Evolutionary conservation across 1,284 basidiomycete species (phyloP), one percentile per base, ranked within the genome.

Genomic region (Rhodotorula sp.): DNA sequence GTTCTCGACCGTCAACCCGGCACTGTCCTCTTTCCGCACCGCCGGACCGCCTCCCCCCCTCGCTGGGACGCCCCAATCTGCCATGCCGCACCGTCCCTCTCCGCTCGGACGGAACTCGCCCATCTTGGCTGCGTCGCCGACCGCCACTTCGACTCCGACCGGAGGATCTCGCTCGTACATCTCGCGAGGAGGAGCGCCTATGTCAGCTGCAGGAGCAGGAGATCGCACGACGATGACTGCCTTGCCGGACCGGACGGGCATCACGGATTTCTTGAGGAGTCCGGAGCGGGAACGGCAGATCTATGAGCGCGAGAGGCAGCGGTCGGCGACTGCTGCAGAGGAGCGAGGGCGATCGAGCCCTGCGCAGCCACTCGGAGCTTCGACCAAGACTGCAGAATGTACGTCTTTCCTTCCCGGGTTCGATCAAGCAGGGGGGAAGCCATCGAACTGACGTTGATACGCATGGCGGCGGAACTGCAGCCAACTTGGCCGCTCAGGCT

Each of bases 181-280:
- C 26, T 31, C 52, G 14, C 26, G 34, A 54, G 64, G 72, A 34
- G 34, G 31, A n/a, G 15, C 23, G 50, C 64, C n/a, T 31, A 16
- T 28, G 54, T 14, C 38, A 12, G 10, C 38, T 1, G 10, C 38
- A 12, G 60, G n/a, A 43, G 38, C 38, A 43, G 60, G 23, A 31
- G 60, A 62, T 23, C 19, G 60, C 14, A 62, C 60, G 31, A 34
- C 60, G 58, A 66, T 64, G 21, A 71, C 70, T 38, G 73, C 61
- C 34, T 76, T 38, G 34, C 78, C 78, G 19, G 74, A 79, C 52
- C 64, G 76, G 55, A 79, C 78, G 21, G 77, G 75, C 12, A 47
- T 79, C 18, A 79, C 78, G 3, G 78, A 78, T 8, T 72, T 75
- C 5, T 62, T 79, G 19, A 16, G 55, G 54, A 73, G 71, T 21